Conservation (phyloP, 1,284 basidiomycete species). For the Apiotrichum porosum region DNA sequence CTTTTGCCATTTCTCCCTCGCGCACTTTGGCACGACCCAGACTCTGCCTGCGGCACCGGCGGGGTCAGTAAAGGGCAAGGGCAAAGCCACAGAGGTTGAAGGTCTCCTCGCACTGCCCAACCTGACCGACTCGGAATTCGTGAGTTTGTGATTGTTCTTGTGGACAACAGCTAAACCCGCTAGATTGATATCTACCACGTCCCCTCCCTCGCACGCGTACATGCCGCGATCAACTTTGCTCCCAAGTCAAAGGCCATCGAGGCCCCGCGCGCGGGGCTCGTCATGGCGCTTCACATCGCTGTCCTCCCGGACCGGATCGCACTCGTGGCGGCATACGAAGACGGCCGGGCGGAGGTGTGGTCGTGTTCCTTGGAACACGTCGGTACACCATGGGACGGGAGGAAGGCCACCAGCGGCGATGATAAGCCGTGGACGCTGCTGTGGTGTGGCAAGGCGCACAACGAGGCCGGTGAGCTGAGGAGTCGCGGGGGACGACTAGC, state of each 20-base stretch:
- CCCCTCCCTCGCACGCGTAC: slow-evolving; percentile 60
- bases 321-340: slow-evolving; percentile 71
- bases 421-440: slow-evolving; percentile 57
- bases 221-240: slow-evolving; percentile 57
- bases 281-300: slow-evolving; percentile 75
- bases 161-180: no score
- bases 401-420: slow-evolving; percentile 42
- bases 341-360: slow-evolving; percentile 66
- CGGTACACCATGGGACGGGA: slow-evolving; percentile 18
- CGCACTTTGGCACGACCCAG: slow-evolving; percentile 30
- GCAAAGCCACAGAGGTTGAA: slow-evolving; percentile 15
- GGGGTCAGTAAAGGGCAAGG: slow-evolving; percentile 5
- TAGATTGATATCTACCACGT: slow-evolving; percentile 65
- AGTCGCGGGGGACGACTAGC: no score
- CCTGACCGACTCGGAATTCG: slow-evolving; percentile 75
- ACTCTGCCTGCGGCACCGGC: not conserved
- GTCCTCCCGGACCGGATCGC: slow-evolving; percentile 49
- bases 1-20: slow-evolving; percentile 73
- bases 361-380: slow-evolving; percentile 45
- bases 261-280: slow-evolving; percentile 57
- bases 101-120: slow-evolving; percentile 75
- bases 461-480: slow-evolving; percentile 63
- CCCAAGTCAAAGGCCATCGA: slow-evolving; percentile 4
- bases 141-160: slow-evolving; percentile 44
- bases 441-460: slow-evolving; percentile 67